Evolutionary conservation across 192 early-diverging fungal species (phyloP).

Genomic region (Mycoemilia scoparia): DNA sequence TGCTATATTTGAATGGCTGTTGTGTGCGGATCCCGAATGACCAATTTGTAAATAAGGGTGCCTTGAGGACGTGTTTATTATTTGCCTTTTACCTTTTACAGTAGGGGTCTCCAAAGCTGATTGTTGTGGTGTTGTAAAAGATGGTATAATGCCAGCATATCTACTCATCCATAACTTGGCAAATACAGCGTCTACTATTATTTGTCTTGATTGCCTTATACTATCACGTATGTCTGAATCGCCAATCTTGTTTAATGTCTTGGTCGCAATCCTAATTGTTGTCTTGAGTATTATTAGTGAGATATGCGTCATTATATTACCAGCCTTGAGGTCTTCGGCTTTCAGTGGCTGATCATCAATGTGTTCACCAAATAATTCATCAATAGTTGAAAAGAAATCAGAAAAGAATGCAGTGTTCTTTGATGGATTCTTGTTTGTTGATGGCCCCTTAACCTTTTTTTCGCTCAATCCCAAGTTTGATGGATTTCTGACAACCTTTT

Average conservation of each 20-base stretch:
- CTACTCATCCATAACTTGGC: conserved; percentile 19
- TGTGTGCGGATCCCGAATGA: neutral
- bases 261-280: conserved; percentile 15
- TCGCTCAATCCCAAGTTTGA: conserved; percentile 3
- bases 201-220: conserved; percentile 7
- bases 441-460: conserved; percentile 1
- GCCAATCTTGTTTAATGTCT: no score
- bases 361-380: conserved; percentile 28
- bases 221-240: conserved; percentile 4
- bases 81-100: neutral
- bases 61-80: neutral
- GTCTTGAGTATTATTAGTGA: conserved; percentile 24
- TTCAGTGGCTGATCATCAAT: conserved; percentile 20
- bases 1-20: neutral
- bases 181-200: conserved; percentile 18
- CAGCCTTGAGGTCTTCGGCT: conserved; percentile 9
- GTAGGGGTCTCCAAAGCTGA: neutral
- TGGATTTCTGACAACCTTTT: neutral
- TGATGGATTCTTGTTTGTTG: neutral
- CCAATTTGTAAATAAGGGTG: neutral
- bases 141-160: conserved; percentile 16
- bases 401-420: conserved; percentile 4
- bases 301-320: conserved; percentile 17
- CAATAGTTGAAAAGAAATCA: conserved; percentile 27
- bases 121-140: neutral